Conservation (phyloP, 1,284 basidiomycete species). For the Fomitopsis palustris region DNA sequence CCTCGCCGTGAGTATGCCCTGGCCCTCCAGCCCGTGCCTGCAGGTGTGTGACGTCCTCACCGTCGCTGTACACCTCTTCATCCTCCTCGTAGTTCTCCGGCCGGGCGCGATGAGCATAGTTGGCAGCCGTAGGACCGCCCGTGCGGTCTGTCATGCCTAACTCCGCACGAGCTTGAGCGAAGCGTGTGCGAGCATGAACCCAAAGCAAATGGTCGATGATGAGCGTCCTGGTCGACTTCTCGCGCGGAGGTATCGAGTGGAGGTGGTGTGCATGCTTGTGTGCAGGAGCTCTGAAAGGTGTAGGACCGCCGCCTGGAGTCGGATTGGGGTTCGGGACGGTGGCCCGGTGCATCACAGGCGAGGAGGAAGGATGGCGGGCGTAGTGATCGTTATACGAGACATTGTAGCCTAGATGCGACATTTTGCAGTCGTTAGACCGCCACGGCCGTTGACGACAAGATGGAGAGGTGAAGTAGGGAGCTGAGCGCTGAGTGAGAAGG, state of each 20-base stretch:
- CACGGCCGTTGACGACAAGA: not conserved
- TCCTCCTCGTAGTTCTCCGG: conserved; percentile 75
- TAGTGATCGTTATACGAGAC: conserved; percentile 17
- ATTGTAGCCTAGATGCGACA: conserved; percentile 7
- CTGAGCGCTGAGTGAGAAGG: not conserved
- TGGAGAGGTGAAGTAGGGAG: not conserved
- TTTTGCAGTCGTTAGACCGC: not conserved
- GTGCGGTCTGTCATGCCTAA: conserved; percentile 78
- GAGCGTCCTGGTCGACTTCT: conserved; percentile 76
- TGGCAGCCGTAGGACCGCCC: conserved; percentile 53
- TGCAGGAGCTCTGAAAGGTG: conserved; percentile 53
- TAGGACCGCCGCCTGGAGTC: conserved; percentile 11
- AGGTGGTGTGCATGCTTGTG: conserved; percentile 73
- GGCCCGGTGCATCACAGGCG: conserved; percentile 24
- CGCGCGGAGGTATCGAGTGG: conserved; percentile 71
- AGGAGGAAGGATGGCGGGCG: conserved; percentile 27
- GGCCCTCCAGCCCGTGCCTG: conserved; percentile 51
- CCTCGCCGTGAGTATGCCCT: conserved; percentile 48
- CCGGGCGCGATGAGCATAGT: conserved; percentile 57
- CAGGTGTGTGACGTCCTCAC: conserved; percentile 52
- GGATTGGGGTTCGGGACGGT: conserved; percentile 9
- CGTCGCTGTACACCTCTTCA: conserved; percentile 60
- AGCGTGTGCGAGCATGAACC: conserved; percentile 77
- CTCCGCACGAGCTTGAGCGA: conserved; percentile 76
- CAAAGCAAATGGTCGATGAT: conserved; percentile 83